Evolutionary conservation across 345 rosid species (phyloP).

Genomic region (Crucihimalaya himalaica): DNA sequence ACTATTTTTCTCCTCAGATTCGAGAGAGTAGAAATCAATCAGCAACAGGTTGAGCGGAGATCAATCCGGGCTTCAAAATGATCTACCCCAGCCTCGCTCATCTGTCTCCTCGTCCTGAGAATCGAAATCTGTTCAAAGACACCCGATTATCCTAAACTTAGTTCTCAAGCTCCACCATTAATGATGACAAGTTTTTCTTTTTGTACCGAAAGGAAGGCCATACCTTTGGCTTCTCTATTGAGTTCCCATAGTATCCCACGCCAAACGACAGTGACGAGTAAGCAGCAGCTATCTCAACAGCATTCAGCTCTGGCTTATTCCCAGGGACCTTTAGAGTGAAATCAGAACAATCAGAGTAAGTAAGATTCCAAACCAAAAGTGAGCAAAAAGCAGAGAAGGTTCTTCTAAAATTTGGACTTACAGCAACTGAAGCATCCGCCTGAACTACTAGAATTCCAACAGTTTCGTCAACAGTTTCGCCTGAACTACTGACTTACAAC

Average conservation of each 20-base stretch:
- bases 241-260: constrained; percentile 85
- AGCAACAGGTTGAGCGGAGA: constrained; percentile 4
- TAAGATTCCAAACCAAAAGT: no score
- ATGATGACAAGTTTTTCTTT: not conserved
- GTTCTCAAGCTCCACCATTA: constrained; percentile 3
- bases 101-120: constrained; percentile 56
- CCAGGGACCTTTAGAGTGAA: no score
- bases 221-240: constrained; percentile 88
- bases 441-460: no score
- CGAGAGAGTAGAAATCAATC: not conserved
- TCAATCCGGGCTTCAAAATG: constrained; percentile 88
- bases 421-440: no score
- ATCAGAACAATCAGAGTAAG: no score
- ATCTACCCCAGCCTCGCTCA: constrained; percentile 44
- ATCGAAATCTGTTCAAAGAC: constrained; percentile 61
- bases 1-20: not conserved
- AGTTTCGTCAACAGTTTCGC: no score
- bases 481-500: no score
- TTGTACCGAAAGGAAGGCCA: not conserved
- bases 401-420: no score
- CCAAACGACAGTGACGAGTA: no score
- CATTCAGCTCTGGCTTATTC: no score
- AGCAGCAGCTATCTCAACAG: no score
- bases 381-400: no score
- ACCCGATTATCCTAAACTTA: constrained; percentile 1